These are phyloP conservation scores for Magnaporthiopsis poae DNA, from an alignment of 2,329 filamentous ascomycete genomes.

Conservation along the genomic window DNA sequence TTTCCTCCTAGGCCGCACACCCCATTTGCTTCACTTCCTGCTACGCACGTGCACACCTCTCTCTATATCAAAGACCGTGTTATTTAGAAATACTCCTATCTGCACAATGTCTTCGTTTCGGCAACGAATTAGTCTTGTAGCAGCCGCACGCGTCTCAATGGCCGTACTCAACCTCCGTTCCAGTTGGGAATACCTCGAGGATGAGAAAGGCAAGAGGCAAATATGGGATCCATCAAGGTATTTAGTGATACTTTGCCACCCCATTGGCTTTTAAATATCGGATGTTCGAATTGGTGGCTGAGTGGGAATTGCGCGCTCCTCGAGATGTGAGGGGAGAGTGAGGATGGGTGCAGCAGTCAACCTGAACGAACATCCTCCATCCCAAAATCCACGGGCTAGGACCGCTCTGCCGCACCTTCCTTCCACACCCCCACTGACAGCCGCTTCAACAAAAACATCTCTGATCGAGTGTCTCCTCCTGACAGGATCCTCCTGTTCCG, in stretches of 20 bases:
- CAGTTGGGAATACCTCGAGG: not conserved
- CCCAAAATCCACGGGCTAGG: not conserved
- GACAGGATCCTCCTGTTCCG: no score
- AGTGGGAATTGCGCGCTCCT: no score
- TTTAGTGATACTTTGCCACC: no score
- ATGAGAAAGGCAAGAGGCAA: no score
- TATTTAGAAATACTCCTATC: not conserved
- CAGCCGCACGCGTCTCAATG: not conserved
- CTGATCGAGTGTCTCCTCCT: no score
- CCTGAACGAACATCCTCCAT: not conserved
- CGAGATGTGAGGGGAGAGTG: not conserved
- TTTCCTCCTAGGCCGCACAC: not conserved
- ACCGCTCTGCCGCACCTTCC: not conserved
- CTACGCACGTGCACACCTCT: no score
- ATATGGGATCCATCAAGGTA: no score
- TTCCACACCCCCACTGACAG: not conserved
- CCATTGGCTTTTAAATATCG: no score
- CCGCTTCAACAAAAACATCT: not conserved
- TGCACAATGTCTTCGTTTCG: not conserved
- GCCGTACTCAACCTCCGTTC: not conserved
- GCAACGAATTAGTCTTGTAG: not conserved
- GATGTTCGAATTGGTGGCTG: no score
- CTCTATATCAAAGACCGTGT: not conserved
- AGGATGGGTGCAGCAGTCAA: not conserved
- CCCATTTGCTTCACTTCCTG: no score